Percentiles rank a stretch among this genome's conserved stretches.
Conservation (phyloP, 2,329 filamentous ascomycete genomes). For the Ophiostoma himal-ulmi region DNA sequence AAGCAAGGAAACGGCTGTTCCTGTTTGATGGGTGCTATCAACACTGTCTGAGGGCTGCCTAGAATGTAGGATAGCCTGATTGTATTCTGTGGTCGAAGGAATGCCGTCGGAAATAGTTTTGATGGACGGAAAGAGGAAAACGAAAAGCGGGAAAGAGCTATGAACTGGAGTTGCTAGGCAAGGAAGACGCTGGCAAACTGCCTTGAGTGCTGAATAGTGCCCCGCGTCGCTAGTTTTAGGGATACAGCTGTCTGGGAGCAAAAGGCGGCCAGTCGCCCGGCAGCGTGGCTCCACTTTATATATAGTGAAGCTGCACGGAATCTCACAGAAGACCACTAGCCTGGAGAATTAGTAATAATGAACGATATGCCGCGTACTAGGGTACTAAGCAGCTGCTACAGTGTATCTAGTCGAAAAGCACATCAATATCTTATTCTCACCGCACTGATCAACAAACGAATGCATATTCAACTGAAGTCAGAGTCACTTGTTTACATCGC, state of each 20-base stretch:
- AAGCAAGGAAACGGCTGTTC: background rate
- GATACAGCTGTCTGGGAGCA: background rate
- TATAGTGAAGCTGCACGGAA: constrained; percentile 1
- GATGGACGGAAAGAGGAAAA: background rate
- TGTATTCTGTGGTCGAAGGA: background rate
- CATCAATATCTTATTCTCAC: background rate
- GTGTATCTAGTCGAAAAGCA: background rate
- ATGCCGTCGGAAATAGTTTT: background rate
- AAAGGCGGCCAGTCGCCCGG: background rate
- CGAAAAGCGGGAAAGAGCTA: background rate
- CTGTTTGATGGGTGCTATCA: background rate
- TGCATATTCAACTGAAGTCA: background rate
- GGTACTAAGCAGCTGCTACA: background rate
- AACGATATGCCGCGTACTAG: background rate
- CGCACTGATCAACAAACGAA: background rate
- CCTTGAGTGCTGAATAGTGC: background rate
- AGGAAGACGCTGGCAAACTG: background rate
- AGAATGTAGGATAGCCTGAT: background rate
- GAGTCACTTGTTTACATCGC: too few species aligned
- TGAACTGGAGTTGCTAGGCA: background rate
- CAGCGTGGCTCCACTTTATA: background rate
- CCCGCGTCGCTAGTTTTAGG: background rate
- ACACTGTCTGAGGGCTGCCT: too few species aligned
- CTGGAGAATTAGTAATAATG: background rate
- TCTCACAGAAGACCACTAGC: background rate